Evolutionary conservation across 2,329 filamentous ascomycete species (phyloP).

Genomic region (Monilinia aucupariae): DNA sequence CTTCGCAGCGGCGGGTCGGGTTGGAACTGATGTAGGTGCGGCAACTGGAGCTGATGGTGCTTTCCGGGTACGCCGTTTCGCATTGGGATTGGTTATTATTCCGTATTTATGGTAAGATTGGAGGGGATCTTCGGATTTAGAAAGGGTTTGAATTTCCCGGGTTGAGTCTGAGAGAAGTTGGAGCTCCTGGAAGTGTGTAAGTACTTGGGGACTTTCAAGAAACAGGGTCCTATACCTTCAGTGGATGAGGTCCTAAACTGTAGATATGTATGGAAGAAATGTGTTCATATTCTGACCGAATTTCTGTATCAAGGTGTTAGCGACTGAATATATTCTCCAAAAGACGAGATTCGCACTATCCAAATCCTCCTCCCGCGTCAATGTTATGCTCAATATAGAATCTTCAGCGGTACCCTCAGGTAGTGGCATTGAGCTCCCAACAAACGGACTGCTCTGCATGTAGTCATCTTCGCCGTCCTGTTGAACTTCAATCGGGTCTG

Average conservation of each 20-base stretch:
- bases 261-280: slow-evolving; percentile 81
- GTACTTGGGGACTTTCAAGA: neutral
- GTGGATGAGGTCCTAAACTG: slow-evolving; percentile 66
- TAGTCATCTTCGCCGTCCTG: slow-evolving; percentile 60
- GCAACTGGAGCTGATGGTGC: slow-evolving; percentile 31
- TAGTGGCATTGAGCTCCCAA: slow-evolving; percentile 59
- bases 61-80: slow-evolving; percentile 43
- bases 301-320: slow-evolving; percentile 44
- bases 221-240: slow-evolving; percentile 47
- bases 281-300: slow-evolving; percentile 62
- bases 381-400: slow-evolving; percentile 53
- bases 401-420: slow-evolving; percentile 47
- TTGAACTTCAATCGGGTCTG: slow-evolving; percentile 35
- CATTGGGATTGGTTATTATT: slow-evolving; percentile 66
- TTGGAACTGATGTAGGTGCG: slow-evolving; percentile 20
- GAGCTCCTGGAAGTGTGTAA: slow-evolving; percentile 44
- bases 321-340: neutral
- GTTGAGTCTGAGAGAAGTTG: slow-evolving; percentile 66
- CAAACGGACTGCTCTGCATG: slow-evolving; percentile 61
- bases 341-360: slow-evolving; percentile 46
- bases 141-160: slow-evolving; percentile 53
- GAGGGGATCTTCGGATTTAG: slow-evolving; percentile 53
- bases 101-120: slow-evolving; percentile 60
- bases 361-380: slow-evolving; percentile 69
- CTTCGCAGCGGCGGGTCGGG: slow-evolving; percentile 19